Conservation (phyloP, 208 protist genomes). For the Trypanosoma lewisi region DNA sequence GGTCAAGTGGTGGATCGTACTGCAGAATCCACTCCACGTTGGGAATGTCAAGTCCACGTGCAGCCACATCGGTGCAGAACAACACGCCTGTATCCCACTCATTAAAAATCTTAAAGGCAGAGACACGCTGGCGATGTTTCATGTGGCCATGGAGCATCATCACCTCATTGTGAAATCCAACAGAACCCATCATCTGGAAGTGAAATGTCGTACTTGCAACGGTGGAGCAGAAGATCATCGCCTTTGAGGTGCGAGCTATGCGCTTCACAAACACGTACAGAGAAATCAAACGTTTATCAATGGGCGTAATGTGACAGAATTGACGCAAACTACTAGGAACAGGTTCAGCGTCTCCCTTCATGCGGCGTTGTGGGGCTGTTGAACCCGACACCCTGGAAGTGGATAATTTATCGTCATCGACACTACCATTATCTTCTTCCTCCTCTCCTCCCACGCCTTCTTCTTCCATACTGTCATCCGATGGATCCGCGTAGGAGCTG, state of each 20-base stretch:
- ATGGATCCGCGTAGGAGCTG: slow-evolving; percentile 34
- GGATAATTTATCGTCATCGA: no score
- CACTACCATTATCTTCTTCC: no score
- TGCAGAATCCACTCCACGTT: slow-evolving; percentile 97
- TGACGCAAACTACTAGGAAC: slow-evolving; percentile 83
- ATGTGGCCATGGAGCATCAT: slow-evolving; percentile 96
- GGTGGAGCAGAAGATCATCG: slow-evolving; percentile 98
- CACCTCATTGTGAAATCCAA: slow-evolving; percentile 96
- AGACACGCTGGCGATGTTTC: slow-evolving; percentile 92
- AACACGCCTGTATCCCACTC: slow-evolving; percentile 87
- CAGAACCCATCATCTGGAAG: slow-evolving; percentile 98
- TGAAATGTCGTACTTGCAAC: slow-evolving; percentile 98
- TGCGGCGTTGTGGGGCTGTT: neutral
- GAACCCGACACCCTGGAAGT: slow-evolving; percentile 2
- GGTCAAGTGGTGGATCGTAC: slow-evolving; percentile 96
- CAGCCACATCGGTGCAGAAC: slow-evolving; percentile 95
- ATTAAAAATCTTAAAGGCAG: slow-evolving; percentile 89
- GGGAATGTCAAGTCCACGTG: slow-evolving; percentile 95
- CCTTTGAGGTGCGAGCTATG: slow-evolving; percentile 92
- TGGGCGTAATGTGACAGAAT: slow-evolving; percentile 73
- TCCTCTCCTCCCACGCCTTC: no score
- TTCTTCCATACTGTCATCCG: slow-evolving; percentile 25
- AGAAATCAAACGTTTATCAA: slow-evolving; percentile 62
- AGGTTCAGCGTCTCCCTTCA: slow-evolving; percentile 29
- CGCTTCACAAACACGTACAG: slow-evolving; percentile 98